phyloP scores from a whole-genome alignment of 805 yeast species.

The Ogataea henricii region DNA sequence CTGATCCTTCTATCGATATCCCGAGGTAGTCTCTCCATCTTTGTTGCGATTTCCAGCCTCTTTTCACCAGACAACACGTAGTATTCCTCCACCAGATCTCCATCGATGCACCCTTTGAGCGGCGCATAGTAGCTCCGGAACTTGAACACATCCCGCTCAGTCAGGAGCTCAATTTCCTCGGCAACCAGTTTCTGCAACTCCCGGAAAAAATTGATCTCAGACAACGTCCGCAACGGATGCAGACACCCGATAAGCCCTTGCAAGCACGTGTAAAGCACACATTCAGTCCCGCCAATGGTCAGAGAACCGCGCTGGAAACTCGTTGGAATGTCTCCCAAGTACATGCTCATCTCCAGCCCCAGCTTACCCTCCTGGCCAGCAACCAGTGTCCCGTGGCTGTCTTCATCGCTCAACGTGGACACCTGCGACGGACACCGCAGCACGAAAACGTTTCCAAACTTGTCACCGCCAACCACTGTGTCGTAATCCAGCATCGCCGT shows the following conservation, averaged over 20 bases:
- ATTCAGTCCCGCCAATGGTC: conserved; percentile 64
- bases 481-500: conserved; percentile 65
- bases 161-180: conserved; percentile 40
- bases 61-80: conserved; percentile 36
- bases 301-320: conserved; percentile 56
- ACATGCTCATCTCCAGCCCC: conserved; percentile 55
- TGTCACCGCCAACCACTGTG: conserved; percentile 83
- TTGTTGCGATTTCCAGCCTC: conserved; percentile 41
- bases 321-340: conserved; percentile 69
- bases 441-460: conserved; percentile 77
- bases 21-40: conserved; percentile 47
- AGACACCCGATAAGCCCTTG: conserved; percentile 81
- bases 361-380: conserved; percentile 45
- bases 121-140: conserved; percentile 86
- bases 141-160: conserved; percentile 66
- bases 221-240: conserved; percentile 61
- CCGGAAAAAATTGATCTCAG: conserved; percentile 61
- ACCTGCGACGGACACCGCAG: conserved; percentile 58
- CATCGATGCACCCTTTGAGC: conserved; percentile 74
- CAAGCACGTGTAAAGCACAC: conserved; percentile 70
- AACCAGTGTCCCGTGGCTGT: conserved; percentile 44
- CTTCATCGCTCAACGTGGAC: conserved; percentile 52
- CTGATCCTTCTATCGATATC: conserved; percentile 54
- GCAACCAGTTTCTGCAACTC: conserved; percentile 53
- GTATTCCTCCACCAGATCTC: conserved; percentile 76